These are phyloP conservation scores for Aleurites moluccanus DNA, from an alignment of 441 rosid genomes.

Conservation along the genomic window DNA sequence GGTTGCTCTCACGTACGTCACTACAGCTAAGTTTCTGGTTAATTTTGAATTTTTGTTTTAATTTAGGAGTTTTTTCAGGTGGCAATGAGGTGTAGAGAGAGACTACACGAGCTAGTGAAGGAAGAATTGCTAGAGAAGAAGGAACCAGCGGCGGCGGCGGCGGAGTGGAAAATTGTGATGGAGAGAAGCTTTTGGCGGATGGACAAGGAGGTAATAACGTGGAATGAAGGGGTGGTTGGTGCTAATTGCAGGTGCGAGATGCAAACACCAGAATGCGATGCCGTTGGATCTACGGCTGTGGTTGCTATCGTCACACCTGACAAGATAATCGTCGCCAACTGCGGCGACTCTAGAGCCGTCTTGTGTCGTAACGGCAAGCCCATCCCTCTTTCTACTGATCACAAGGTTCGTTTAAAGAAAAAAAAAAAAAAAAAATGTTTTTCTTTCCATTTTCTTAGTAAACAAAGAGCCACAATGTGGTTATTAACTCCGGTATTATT, in stretches of 20 bases:
- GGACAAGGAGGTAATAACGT: constrained; percentile 62
- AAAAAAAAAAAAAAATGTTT: not conserved
- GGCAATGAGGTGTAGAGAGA: constrained; percentile 70
- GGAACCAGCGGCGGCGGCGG: not conserved
- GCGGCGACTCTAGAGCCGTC: constrained; percentile 91
- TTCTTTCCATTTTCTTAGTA: not conserved
- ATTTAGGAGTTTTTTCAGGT: constrained; percentile 35
- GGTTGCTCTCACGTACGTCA: constrained; percentile 86
- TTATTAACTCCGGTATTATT: not conserved
- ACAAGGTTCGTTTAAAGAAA: constrained; percentile 73
- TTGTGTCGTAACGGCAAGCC: constrained; percentile 74
- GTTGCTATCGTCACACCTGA: constrained; percentile 66
- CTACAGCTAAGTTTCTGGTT: not conserved
- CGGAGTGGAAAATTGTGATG: constrained; percentile 59
- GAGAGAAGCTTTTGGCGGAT: constrained; percentile 53
- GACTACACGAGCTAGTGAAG: constrained; percentile 68
- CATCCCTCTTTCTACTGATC: constrained; percentile 73
- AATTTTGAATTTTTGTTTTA: not conserved
- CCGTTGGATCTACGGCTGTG: constrained; percentile 93
- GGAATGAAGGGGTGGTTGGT: constrained; percentile 26
- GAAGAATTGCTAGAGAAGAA: constrained; percentile 34
- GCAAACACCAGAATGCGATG: constrained; percentile 76
- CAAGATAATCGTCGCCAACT: constrained; percentile 68
- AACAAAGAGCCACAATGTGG: not conserved
- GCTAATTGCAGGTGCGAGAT: constrained; percentile 68